Evolutionary conservation across 2,329 filamentous ascomycete genomes (phyloP).

Genomic region (Exophiala viscosa): DNA sequence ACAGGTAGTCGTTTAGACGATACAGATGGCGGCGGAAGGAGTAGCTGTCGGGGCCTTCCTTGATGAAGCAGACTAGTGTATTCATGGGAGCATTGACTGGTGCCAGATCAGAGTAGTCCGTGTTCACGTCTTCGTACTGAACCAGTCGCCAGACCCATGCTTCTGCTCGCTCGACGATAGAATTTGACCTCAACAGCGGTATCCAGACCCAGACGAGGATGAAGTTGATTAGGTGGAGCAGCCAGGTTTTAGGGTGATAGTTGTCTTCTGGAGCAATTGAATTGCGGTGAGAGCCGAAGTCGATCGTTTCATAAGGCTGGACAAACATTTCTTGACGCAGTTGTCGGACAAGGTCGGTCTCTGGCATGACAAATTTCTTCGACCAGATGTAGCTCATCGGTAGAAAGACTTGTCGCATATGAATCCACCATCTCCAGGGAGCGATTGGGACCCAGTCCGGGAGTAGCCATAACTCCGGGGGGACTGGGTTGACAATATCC

Average conservation of each 20-base stretch:
- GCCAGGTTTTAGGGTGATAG: slow-evolving; percentile 85
- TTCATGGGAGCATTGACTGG: slow-evolving; percentile 92
- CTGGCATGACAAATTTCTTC: slow-evolving; percentile 71
- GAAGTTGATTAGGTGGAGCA: slow-evolving; percentile 77
- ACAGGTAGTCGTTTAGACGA: slow-evolving; percentile 78
- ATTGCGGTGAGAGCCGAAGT: slow-evolving; percentile 76
- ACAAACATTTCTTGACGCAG: slow-evolving; percentile 79
- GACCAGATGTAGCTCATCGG: slow-evolving; percentile 91
- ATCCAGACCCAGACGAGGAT: slow-evolving; percentile 74
- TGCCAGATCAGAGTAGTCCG: slow-evolving; percentile 77
- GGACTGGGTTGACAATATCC: slow-evolving; percentile 92
- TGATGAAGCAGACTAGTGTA: slow-evolving; percentile 76
- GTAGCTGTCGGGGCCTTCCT: slow-evolving; percentile 70
- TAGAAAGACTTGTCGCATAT: slow-evolving; percentile 93
- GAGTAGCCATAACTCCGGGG: slow-evolving; percentile 87
- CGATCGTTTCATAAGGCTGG: slow-evolving; percentile 71
- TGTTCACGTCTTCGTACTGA: slow-evolving; percentile 89
- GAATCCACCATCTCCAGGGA: slow-evolving; percentile 96
- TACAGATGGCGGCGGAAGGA: slow-evolving; percentile 75
- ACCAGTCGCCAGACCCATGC: slow-evolving; percentile 78
- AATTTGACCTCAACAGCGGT: slow-evolving; percentile 67
- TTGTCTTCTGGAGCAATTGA: slow-evolving; percentile 77
- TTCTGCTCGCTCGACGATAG: slow-evolving; percentile 68
- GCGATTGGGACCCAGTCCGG: slow-evolving; percentile 87
- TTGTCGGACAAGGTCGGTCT: slow-evolving; percentile 68